Base-by-base conservation (phyloP, 164 flowering plant genomes). In the Magnolia sinica region DNA sequence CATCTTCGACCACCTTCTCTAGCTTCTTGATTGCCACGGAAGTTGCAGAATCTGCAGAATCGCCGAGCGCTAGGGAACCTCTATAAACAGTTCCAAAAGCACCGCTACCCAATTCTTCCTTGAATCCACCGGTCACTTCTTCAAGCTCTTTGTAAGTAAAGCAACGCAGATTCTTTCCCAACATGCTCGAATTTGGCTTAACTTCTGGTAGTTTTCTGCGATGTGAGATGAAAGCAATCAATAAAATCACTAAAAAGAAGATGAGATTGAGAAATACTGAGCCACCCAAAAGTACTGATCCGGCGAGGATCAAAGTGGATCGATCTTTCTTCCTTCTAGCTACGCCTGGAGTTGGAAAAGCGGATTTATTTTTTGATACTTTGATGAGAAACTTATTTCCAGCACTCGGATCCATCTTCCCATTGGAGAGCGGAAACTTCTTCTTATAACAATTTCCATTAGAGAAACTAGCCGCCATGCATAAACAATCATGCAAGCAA, bases 401-500 rank as follows among this genome's bases (percentile, higher is more conserved):
- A 9, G 68, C 27, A 20, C 3, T 8, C 68, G 24, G 16, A 7
- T 20, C 8, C 1, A 73, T 3, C 24, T 79, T 81, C 18, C 91
- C 92, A 83, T 86, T 77, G 0, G 83, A 80, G 1, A 84, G 69
- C 1, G 87, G 87, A 1, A 80, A 68, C 68, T 68, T 82, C 80
- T 88, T 90, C 86, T 86, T 87, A 87, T 84, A 86, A 64, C 91
- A 90, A 0, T 6, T 65, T 2, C 68, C 71, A 11, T 45, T 24
- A 10, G 75, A 65, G 61, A 61, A 83, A 24, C 86, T 75, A 4
- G 87, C 89, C 29, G 76, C 87, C 22, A 81, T 84, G 61, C 95
- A 89, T 8, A 81, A 70, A 72, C 91, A 88, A 68, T 91, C 91
- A 10, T 51, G 20, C 79, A 86, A 70, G 81, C 91, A 89, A 65